phyloP scores from a whole-genome alignment of 2,329 filamentous ascomycete genomes.

The Paecilomyces dactylethromorphus region DNA sequence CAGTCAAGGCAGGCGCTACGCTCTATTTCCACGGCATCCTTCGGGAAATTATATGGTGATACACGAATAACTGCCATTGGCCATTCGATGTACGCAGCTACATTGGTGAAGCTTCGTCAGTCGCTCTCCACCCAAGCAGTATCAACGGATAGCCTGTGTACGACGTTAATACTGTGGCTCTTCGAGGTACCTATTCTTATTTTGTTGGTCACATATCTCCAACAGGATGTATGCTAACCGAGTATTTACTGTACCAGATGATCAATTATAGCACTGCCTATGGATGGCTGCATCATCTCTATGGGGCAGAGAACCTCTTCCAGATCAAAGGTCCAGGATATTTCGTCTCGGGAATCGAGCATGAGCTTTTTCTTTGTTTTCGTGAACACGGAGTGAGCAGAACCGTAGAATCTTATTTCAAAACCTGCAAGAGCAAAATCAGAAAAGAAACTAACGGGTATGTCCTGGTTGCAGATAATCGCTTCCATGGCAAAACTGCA shows the following conservation, averaged over 20 bases:
- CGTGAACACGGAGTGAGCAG: not conserved
- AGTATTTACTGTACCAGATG: not conserved
- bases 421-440: not conserved
- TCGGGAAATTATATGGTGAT: not conserved
- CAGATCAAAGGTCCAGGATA: not conserved
- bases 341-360: not conserved
- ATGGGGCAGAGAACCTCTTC: not conserved
- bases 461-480: not conserved
- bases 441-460: not conserved
- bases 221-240: not conserved
- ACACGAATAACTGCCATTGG: not conserved
- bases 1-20: not conserved
- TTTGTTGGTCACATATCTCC: not conserved
- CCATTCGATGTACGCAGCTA: not conserved
- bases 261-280: not conserved
- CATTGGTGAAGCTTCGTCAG: not conserved
- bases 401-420: not conserved
- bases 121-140: not conserved
- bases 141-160: constrained; percentile 1
- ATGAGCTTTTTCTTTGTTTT: not conserved
- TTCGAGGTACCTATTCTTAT: not conserved
- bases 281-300: not conserved
- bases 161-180: not conserved
- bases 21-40: not conserved
- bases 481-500: not conserved